Base-by-base conservation (phyloP, 202 grass and related monocot species). In the Panicum hallii region DNA sequence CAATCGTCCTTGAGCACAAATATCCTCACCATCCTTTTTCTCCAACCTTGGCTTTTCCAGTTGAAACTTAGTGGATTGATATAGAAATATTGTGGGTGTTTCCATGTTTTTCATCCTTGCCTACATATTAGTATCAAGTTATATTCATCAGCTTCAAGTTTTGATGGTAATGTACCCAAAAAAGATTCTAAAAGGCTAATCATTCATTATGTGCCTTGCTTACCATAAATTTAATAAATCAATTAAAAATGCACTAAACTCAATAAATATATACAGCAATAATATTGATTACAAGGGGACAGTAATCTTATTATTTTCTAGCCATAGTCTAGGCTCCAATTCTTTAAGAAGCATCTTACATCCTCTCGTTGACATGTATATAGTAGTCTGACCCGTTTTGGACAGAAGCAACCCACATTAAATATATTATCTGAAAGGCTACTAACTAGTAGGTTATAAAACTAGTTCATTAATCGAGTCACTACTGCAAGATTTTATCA, bases 61-160 rank as follows among this genome's bases (percentile, higher is more conserved):
- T 38, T 42, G 83, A 72, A 63, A 32, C 55, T 63, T 79, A 63
- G 56, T 72, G 46, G 26, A 30, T 43, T 45, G 66, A 28, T 14
- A 79, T 1, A 55, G 42, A 36, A 34, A 71, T 63, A 50, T 7
- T 72, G 19, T 72, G 50, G 83, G 46, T 16, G 12, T 50, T 30
- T 85, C 42, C 44, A 72, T 30, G 32, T 42, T 79, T 79, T 63
- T 58, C n/a, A 52, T 63, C n/a, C 36, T 78, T 71, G 74, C 83
- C 83, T 85, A 79, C 43, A 79, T 20, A 55, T 70, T 62, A 71
- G 30, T 71, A 72, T 32, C 30, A 32, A 32, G 30, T 1, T 17
- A 77, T 32, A 77, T 49, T 38, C 63, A 36, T 67, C 45, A n/a
- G 30, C 11, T 28, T 75, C n/a, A 54, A 66, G 62, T 16, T 38